phyloP scores from a whole-genome alignment of 78 protist genomes.

The Chrysochromulina tobinii region DNA sequence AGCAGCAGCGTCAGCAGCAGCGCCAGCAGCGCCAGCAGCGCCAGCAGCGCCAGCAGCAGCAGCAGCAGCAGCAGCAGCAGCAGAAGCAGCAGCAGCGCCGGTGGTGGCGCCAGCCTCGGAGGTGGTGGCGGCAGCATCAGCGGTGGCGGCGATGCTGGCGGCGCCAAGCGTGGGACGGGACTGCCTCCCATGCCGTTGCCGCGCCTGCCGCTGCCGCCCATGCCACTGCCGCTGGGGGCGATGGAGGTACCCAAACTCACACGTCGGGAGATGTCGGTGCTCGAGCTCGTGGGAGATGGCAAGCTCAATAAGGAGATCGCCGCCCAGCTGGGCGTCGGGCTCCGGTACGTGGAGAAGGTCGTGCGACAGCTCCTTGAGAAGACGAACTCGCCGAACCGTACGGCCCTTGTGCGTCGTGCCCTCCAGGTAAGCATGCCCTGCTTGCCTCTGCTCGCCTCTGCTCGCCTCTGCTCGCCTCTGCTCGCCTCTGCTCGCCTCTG shows the following conservation, averaged over 20 bases:
- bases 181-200: too few relatives aligned
- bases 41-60: too few relatives aligned
- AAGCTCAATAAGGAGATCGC: constrained; percentile 5
- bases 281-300: background rate
- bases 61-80: background rate
- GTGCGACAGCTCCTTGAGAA: background rate
- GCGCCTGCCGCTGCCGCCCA: too few relatives aligned
- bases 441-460: too few relatives aligned
- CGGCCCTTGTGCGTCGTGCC: background rate
- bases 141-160: too few relatives aligned
- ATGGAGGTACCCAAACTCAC: background rate
- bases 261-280: background rate
- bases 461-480: too few relatives aligned
- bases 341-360: background rate
- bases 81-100: background rate
- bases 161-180: too few relatives aligned
- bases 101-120: background rate
- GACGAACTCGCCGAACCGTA: background rate
- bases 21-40: too few relatives aligned
- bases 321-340: background rate
- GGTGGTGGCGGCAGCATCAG: background rate
- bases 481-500: too few relatives aligned
- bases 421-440: too few relatives aligned
- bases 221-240: background rate
- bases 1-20: too few relatives aligned